These are phyloP conservation scores for Racocetra persica DNA, from an alignment of 371 early-diverging fungal genomes.

Conservation along the genomic window DNA sequence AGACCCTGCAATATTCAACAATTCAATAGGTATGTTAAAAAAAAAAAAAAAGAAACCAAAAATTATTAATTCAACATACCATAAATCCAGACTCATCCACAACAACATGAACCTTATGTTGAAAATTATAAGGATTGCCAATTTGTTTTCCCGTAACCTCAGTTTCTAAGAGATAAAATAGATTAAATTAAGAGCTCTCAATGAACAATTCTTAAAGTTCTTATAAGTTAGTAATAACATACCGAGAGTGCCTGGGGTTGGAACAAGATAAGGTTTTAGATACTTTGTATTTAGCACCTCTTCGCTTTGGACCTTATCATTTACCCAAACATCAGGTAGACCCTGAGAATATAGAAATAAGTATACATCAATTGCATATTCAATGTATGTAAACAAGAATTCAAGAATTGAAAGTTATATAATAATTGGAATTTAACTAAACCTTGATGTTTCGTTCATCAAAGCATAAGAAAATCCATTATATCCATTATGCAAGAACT, in stretches of 20 bases:
- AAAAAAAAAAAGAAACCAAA: no score
- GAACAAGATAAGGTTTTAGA: conserved; percentile 70
- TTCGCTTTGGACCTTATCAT: conserved; percentile 64
- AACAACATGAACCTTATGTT: conserved; percentile 69
- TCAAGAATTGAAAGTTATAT: no score
- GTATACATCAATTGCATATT: no score
- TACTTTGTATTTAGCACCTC: conserved; percentile 70
- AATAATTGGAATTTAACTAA: not conserved
- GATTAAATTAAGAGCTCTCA: not conserved
- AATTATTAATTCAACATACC: conserved; percentile 26
- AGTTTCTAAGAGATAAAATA: conserved; percentile 22
- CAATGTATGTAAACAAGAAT: no score
- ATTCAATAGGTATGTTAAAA: not conserved
- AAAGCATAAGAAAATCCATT: not conserved
- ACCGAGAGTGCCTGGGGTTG: conserved; percentile 50
- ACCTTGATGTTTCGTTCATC: not conserved
- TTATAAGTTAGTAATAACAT: not conserved
- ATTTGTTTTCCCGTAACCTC: conserved; percentile 49
- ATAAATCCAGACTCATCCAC: conserved; percentile 48
- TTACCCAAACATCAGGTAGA: conserved; percentile 72
- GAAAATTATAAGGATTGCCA: conserved; percentile 69
- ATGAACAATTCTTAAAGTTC: not conserved
- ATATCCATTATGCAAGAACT: conserved; percentile 6
- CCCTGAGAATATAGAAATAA: conserved; percentile 50
- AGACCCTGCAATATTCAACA: conserved; percentile 52